Evolutionary conservation across 768 basidiomycete genomes (phyloP).

Genomic region (Hydnomerulius pinastri): DNA sequence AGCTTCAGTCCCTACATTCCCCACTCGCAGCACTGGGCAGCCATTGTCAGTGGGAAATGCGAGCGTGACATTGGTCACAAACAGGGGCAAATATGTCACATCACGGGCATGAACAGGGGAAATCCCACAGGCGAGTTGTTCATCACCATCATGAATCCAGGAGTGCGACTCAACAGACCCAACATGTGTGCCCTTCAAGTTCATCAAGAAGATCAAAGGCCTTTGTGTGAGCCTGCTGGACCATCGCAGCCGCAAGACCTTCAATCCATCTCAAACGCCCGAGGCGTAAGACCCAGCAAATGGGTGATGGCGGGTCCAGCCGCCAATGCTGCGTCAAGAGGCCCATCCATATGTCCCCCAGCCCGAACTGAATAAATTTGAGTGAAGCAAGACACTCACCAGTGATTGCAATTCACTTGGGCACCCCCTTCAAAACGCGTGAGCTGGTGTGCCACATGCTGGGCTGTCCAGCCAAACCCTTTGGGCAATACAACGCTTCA

Average conservation of each 20-base stretch:
- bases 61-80: constrained; percentile 1
- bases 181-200: constrained; percentile 11
- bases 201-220: constrained; percentile 5
- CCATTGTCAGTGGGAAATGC: background rate
- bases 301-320: background rate
- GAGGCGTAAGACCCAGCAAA: background rate
- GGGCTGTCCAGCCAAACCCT: background rate
- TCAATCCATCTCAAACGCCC: background rate
- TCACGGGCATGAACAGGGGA: constrained; percentile 1
- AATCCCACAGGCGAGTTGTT: constrained; percentile 11
- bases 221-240: constrained; percentile 5
- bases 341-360: background rate
- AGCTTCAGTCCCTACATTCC: background rate
- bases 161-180: constrained; percentile 10
- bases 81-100: constrained; percentile 11
- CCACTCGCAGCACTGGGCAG: background rate
- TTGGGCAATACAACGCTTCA: background rate
- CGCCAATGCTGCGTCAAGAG: constrained; percentile 1
- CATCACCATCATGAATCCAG: constrained; percentile 9
- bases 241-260: background rate
- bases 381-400: constrained; percentile 17
- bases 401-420: background rate
- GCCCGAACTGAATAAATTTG: background rate
- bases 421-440: background rate
- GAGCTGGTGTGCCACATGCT: background rate